Percentiles rank a stretch among this genome's conserved stretches.
Evolutionary conservation across 2,329 filamentous ascomycete species (phyloP).

Genomic region (Chalara sp.): DNA sequence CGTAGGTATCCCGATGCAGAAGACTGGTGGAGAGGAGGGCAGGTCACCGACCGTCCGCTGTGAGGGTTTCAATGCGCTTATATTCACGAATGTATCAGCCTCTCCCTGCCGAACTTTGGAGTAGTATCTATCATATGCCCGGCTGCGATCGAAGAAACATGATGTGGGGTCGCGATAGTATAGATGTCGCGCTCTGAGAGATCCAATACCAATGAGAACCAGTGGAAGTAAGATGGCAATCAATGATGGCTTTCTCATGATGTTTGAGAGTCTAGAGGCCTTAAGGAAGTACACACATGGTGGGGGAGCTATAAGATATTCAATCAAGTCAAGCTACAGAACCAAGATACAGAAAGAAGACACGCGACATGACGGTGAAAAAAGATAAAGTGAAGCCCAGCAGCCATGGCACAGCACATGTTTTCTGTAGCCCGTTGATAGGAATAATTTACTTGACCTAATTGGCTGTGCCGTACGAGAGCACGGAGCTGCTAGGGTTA

Average conservation of each 20-base stretch:
- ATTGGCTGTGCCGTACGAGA: too few relatives aligned
- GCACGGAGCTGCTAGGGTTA: too few relatives aligned
- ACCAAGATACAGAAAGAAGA: too few relatives aligned
- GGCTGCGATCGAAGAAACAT: slow-evolving; percentile 1
- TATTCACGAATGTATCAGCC: slow-evolving; percentile 2
- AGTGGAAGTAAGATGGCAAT: background rate
- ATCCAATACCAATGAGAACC: background rate
- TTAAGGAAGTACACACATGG: too few relatives aligned
- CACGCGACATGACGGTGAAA: too few relatives aligned
- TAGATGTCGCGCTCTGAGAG: background rate
- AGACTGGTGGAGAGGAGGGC: background rate
- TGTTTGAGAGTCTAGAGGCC: too few relatives aligned
- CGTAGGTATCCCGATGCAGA: slow-evolving; percentile 2
- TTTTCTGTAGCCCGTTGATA: too few relatives aligned
- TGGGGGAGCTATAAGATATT: too few relatives aligned
- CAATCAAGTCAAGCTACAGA: too few relatives aligned
- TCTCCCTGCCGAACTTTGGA: background rate
- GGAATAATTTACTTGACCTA: too few relatives aligned
- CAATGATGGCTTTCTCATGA: background rate
- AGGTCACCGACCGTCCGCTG: background rate
- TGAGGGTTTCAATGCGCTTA: background rate
- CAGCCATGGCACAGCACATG: too few relatives aligned
- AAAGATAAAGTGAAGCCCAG: too few relatives aligned
- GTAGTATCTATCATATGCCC: slow-evolving; percentile 1
- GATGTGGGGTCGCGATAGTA: slow-evolving; percentile 4